Conservation (phyloP, 2,329 filamentous ascomycete genomes). For the Pseudocercospora macadamiae region DNA sequence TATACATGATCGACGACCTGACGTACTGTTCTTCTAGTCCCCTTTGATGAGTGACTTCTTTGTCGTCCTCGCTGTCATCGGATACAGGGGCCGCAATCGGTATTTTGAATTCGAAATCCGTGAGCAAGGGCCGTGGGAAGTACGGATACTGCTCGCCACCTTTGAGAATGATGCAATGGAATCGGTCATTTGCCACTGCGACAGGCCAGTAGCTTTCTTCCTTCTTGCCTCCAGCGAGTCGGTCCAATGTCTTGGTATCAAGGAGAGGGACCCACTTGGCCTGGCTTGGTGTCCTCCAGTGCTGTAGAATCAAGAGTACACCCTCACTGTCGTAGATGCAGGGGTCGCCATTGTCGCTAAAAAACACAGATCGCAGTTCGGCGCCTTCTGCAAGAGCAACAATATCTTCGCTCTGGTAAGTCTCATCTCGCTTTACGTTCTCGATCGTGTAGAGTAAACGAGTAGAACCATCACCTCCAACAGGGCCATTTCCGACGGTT, state of each 20-base stretch:
- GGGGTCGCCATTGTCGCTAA: conserved; percentile 89
- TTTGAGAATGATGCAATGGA: conserved; percentile 99
- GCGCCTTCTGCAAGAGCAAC: conserved; percentile 78
- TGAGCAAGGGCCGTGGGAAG: conserved; percentile 85
- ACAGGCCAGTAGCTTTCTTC: conserved; percentile 93
- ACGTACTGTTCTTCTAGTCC: conserved; percentile 81
- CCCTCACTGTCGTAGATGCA: conserved; percentile 95
- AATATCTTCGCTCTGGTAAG: conserved; percentile 92
- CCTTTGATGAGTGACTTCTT: conserved; percentile 48
- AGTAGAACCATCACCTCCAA: conserved; percentile 75
- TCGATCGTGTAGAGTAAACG: conserved; percentile 89
- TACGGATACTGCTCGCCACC: conserved; percentile 91
- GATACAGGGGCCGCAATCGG: conserved; percentile 65
- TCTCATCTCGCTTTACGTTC: conserved; percentile 89
- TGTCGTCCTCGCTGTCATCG: conserved; percentile 46
- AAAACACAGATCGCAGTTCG: conserved; percentile 81
- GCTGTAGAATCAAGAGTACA: conserved; percentile 81
- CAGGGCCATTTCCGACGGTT: conserved; percentile 88
- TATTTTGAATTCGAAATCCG: conserved; percentile 89
- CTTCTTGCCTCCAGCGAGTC: conserved; percentile 81
- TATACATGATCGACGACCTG: conserved; percentile 69
- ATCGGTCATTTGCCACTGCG: conserved; percentile 85
- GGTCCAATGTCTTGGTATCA: conserved; percentile 81
- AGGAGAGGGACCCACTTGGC: conserved; percentile 91
- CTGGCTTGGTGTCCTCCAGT: conserved; percentile 85